phyloP scores from a whole-genome alignment of 192 early-diverging fungal genomes.

The Podila verticillata region DNA sequence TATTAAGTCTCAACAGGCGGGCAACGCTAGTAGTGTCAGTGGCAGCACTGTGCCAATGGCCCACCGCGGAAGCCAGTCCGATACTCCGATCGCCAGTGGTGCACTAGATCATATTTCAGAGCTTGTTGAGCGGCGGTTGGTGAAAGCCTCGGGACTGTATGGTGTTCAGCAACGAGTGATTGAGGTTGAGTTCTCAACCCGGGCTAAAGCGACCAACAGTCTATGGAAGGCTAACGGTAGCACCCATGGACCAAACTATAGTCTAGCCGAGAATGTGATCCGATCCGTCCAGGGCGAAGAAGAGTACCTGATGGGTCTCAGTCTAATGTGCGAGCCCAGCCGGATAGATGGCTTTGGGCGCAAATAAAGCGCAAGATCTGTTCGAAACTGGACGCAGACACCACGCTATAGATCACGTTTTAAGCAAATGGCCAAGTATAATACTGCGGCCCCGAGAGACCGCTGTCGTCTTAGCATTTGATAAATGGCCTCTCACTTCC shows the following conservation, averaged over 20 bases:
- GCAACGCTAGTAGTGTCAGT: neutral
- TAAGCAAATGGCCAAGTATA: too few species aligned
- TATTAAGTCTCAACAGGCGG: neutral
- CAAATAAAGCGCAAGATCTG: too few species aligned
- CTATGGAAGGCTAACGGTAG: constrained; percentile 21
- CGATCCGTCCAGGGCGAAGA: constrained; percentile 42
- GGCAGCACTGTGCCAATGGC: neutral
- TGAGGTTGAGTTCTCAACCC: constrained; percentile 36
- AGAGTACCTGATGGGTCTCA: constrained; percentile 43
- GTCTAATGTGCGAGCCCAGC: constrained; percentile 32
- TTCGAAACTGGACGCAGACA: too few species aligned
- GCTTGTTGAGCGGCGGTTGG: constrained; percentile 33
- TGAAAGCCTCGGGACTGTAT: constrained; percentile 42
- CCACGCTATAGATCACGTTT: too few species aligned
- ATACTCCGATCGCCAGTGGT: neutral
- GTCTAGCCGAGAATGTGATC: constrained; percentile 25
- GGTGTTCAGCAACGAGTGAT: constrained; percentile 31
- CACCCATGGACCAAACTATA: constrained; percentile 2
- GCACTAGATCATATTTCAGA: constrained; percentile 41
- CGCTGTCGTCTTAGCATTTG: too few species aligned
- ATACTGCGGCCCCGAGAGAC: too few species aligned
- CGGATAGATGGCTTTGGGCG: neutral
- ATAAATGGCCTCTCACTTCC: too few species aligned
- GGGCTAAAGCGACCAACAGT: constrained; percentile 4
- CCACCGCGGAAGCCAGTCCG: neutral